Percentiles rank a stretch among this genome's conserved stretches.
Evolutionary conservation across 192 early-diverging fungal species (phyloP).

Genomic region (Gigaspora rosea): DNA sequence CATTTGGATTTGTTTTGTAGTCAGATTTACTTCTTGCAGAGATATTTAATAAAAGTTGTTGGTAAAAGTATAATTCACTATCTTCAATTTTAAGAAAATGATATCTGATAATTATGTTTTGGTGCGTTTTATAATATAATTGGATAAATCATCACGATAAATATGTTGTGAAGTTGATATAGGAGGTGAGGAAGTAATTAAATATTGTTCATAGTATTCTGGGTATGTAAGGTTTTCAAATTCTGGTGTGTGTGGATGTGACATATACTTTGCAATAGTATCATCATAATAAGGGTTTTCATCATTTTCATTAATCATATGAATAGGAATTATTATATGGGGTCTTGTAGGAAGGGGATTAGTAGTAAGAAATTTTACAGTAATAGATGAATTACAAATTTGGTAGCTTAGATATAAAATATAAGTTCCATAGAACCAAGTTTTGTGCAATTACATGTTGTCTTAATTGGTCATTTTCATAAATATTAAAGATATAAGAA

Average conservation of each 20-base stretch:
- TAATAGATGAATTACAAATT: constrained; percentile 5
- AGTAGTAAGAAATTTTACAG: constrained; percentile 3
- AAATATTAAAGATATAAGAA: constrained; percentile 4
- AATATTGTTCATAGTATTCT: not conserved
- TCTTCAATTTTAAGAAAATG: not conserved
- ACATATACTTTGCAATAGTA: not conserved
- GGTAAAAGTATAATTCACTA: not conserved
- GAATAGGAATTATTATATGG: not conserved
- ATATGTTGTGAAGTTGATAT: not conserved
- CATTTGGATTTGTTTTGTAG: too few relatives aligned
- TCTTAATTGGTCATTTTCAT: not conserved
- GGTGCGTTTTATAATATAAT: not conserved
- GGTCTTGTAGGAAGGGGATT: not conserved
- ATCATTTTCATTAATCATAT: not conserved
- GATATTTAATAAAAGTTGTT: too few relatives aligned
- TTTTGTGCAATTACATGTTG: not conserved
- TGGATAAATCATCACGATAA: not conserved
- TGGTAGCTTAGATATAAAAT: not conserved
- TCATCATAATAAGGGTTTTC: not conserved
- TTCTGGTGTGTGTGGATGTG: not conserved
- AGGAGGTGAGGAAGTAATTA: not conserved
- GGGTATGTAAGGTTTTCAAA: not conserved
- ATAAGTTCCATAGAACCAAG: not conserved
- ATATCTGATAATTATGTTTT: not conserved
- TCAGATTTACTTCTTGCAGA: too few relatives aligned